These are phyloP conservation scores for Candida silvatica DNA, from an alignment of 805 yeast species.

Conservation along the genomic window DNA sequence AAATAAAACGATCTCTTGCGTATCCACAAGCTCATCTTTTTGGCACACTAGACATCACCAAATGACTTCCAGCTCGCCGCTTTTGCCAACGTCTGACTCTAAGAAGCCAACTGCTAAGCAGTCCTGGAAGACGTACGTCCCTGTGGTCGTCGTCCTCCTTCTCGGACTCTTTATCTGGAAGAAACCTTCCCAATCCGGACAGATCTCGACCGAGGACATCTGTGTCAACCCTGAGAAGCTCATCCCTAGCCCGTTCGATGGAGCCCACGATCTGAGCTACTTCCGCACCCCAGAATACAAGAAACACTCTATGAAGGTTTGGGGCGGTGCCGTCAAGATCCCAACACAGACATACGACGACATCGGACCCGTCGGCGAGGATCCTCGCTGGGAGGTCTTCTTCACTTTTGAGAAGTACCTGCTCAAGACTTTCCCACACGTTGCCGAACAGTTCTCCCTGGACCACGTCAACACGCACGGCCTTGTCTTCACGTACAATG, in stretches of 20 bases:
- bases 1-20: no score
- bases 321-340: slow-evolving; percentile 32
- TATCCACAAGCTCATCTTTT: no score
- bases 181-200: not conserved
- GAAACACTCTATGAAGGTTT: slow-evolving; percentile 1
- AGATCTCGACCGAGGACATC: not conserved
- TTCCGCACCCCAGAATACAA: slow-evolving; percentile 1
- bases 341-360: slow-evolving; percentile 38
- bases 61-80: no score
- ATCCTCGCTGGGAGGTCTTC: slow-evolving; percentile 44
- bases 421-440: slow-evolving; percentile 43
- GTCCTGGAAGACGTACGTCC: no score
- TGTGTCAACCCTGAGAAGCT: not conserved
- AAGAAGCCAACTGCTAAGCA: no score
- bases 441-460: slow-evolving; percentile 38
- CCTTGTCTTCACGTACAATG: slow-evolving; percentile 54
- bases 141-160: no score
- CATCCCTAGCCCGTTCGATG: not conserved
- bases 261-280: not conserved
- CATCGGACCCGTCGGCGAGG: slow-evolving; percentile 36
- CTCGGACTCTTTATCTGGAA: no score
- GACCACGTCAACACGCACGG: slow-evolving; percentile 53
- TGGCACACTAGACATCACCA: no score
- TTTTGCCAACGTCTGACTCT: no score
- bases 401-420: slow-evolving; percentile 44